Percentiles rank a stretch among this genome's conserved stretches.
Evolutionary conservation across 768 basidiomycete genomes (phyloP).

Genomic region (Boletus fagicola): DNA sequence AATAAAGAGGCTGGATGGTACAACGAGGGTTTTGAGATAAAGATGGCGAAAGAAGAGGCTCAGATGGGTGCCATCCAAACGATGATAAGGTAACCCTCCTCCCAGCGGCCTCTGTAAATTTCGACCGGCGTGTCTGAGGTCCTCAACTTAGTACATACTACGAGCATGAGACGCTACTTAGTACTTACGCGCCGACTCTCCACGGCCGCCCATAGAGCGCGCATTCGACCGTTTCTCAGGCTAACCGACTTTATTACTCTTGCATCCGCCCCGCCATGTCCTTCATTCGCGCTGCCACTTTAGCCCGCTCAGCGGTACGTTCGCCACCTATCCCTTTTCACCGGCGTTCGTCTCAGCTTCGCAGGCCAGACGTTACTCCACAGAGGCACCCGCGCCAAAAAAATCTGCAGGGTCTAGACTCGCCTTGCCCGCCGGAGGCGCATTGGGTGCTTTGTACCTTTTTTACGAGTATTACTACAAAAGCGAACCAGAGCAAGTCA

Average conservation of each 20-base stretch:
- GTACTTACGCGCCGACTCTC: neutral
- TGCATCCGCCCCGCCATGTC: slow-evolving; percentile 38
- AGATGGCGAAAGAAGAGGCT: slow-evolving; percentile 15
- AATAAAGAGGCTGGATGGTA: neutral
- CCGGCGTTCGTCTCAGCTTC: neutral
- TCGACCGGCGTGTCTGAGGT: slow-evolving; percentile 24
- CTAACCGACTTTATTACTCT: neutral
- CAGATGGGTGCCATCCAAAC: slow-evolving; percentile 15
- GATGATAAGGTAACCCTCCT: slow-evolving; percentile 19
- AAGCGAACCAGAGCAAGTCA: slow-evolving; percentile 32
- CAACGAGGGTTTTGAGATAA: neutral
- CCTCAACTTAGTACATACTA: no score
- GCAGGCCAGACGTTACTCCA: slow-evolving; percentile 47
- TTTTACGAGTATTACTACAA: slow-evolving; percentile 51
- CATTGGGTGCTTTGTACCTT: slow-evolving; percentile 41
- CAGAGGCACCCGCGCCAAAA: slow-evolving; percentile 44
- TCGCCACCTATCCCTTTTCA: neutral
- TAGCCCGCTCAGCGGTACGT: slow-evolving; percentile 45
- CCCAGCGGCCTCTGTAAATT: slow-evolving; percentile 11
- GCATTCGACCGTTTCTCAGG: neutral
- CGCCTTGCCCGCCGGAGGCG: slow-evolving; percentile 39
- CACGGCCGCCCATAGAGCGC: neutral
- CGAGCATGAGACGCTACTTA: neutral
- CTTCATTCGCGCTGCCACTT: slow-evolving; percentile 38
- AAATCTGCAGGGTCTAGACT: slow-evolving; percentile 48